Evolutionary conservation across 2,329 filamentous ascomycete species (phyloP).

Genomic region (Aspergillus aculeatinus): DNA sequence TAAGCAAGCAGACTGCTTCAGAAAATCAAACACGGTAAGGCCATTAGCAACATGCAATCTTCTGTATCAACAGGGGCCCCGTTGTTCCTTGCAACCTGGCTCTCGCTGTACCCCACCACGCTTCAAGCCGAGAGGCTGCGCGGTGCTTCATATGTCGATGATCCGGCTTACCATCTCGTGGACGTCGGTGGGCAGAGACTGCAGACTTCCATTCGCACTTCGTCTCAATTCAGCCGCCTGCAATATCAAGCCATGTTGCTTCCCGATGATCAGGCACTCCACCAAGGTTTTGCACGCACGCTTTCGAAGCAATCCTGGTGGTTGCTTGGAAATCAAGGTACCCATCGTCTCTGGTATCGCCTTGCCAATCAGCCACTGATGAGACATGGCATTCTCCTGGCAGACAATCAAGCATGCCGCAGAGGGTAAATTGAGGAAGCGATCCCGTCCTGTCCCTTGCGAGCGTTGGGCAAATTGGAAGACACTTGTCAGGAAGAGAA

Average conservation of each 20-base stretch:
- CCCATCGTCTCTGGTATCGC: conserved; percentile 17
- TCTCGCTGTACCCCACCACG: not conserved
- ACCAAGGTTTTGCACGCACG: conserved; percentile 7
- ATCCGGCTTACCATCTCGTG: not conserved
- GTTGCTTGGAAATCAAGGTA: conserved; percentile 12
- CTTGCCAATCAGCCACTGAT: conserved; percentile 24
- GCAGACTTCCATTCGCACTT: not conserved
- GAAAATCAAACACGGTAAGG: not conserved
- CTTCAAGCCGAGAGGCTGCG: not conserved
- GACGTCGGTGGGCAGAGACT: not conserved
- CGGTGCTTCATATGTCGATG: not conserved
- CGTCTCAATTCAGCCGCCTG: not conserved
- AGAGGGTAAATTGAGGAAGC: conserved; percentile 19
- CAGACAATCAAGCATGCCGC: conserved; percentile 26
- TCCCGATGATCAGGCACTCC: conserved; percentile 6
- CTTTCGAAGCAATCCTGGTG: conserved; percentile 15
- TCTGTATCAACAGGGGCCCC: not conserved
- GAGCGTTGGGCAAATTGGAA: conserved; percentile 27
- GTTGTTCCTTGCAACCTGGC: not conserved
- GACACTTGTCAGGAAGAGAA: conserved; percentile 23
- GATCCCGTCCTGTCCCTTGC: conserved; percentile 17
- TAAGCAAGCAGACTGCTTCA: not conserved
- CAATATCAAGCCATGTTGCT: conserved; percentile 4
- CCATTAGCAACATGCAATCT: not conserved
- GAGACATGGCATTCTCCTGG: conserved; percentile 19